Base-by-base conservation (phyloP, 2,329 filamentous ascomycete species). In the Claviceps fusiformis region DNA sequence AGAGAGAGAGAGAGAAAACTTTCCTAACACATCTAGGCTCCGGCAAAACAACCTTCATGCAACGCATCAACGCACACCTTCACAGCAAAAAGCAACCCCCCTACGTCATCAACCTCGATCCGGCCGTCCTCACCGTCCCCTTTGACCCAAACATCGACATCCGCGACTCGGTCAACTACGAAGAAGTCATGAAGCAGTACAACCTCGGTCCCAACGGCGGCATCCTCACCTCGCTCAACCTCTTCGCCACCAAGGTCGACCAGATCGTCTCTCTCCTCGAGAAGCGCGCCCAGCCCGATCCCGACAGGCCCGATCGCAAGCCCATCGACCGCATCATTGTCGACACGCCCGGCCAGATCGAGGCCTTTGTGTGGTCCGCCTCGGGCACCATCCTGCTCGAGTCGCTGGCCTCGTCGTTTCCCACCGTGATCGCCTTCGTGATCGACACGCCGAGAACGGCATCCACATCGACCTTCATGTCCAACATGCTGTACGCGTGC, bases 41-140 rank as follows among this genome's bases (percentile, higher is more conserved):
- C 17, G 93, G 93, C 65, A 98, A 98, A 76, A 98, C 93, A n/a
- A 98, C 95, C 0, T 98, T 98, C 68, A 97, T 98, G 92, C 92
- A 97, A 69, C 84, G 93, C 65, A 93, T 98, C 65, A 96, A 96
- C 70, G 86, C 92, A 0, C 81, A 98, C 68, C 83, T 98, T 3
- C 92, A 97, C 67, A 80, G 80, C 5, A 80, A 91, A 64, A 82
- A 85, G 56, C 80, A 85, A 19, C 84, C 89, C 1, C 93, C 95
- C 5, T 98, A 98, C 70, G 90, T 97, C 57, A 83, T 98, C 67
- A 98, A 98, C 71, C 86, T 98, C 59, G 93, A 98, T 67, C 93
- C 93, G 1, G 93, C 95, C 45, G 93, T 98, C 9, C 81, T 91
- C 65, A 89, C 86, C 62, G 87, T 96, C 7, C 93, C 95, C 3